Percentiles rank a stretch among this genome's conserved stretches.
phyloP scores from a whole-genome alignment of 2,329 filamentous ascomycete species.

The Aureobasidium musti region DNA sequence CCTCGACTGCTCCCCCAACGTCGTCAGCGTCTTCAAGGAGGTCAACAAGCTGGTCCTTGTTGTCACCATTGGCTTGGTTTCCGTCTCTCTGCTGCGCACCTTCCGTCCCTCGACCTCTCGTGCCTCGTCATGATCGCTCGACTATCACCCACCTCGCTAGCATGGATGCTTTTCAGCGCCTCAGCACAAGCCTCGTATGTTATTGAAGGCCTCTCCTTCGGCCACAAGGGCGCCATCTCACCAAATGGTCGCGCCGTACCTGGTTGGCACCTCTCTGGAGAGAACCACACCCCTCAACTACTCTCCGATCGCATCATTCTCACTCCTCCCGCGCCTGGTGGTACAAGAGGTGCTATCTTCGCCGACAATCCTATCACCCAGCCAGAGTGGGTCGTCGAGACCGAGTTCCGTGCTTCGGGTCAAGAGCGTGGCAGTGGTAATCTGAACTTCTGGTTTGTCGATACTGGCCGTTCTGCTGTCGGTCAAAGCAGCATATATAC shows the following conservation, averaged over 20 bases:
- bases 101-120: conserved; percentile 14
- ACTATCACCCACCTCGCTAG: conserved; percentile 29
- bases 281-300: conserved; percentile 59
- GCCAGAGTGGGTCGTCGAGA: conserved; percentile 72
- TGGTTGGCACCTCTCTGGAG: conserved; percentile 58
- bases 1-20: conserved; percentile 54
- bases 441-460: conserved; percentile 88
- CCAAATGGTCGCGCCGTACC: conserved; percentile 58
- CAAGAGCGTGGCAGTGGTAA: conserved; percentile 84
- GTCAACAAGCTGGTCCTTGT: conserved; percentile 54
- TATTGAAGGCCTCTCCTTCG: conserved; percentile 65
- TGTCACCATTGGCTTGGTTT: conserved; percentile 45
- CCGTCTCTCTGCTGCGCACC: conserved; percentile 35
- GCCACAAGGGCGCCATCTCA: conserved; percentile 67
- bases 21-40: conserved; percentile 54
- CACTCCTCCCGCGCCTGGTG: conserved; percentile 84
- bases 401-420: conserved; percentile 85
- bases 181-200: conserved; percentile 36
- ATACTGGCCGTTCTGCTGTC: conserved; percentile 61
- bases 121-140: conserved; percentile 16
- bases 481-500: conserved; percentile 81
- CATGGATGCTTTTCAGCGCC: conserved; percentile 35
- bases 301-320: conserved; percentile 91
- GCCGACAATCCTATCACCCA: conserved; percentile 63
- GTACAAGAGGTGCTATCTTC: conserved; percentile 83